phyloP scores from a whole-genome alignment of 2,329 filamentous ascomycete genomes.

The Ceratocystis huliohia region DNA sequence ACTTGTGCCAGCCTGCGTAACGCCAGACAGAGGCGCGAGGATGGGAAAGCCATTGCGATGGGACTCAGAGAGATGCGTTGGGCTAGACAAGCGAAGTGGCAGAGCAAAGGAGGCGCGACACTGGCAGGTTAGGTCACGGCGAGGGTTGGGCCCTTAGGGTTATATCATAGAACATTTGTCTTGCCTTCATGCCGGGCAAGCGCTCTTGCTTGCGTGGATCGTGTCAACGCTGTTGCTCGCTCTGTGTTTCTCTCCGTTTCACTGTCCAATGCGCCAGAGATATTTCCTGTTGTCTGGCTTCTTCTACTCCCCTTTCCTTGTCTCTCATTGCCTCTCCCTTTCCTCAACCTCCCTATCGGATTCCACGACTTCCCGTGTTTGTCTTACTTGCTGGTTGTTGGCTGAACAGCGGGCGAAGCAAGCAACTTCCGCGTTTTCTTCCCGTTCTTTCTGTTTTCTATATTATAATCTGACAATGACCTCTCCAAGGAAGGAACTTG shows the following conservation, averaged over 20 bases:
- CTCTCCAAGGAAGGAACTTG: background rate
- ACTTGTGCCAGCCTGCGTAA: background rate
- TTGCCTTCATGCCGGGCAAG: background rate
- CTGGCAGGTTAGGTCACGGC: too few relatives aligned
- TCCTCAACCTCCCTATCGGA: background rate
- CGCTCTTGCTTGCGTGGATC: background rate
- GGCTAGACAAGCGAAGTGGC: too few relatives aligned
- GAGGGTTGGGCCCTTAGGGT: background rate
- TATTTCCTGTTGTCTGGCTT: too few relatives aligned
- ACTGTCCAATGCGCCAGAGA: too few relatives aligned
- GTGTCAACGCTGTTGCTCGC: background rate
- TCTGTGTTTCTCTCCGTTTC: background rate
- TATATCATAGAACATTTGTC: background rate
- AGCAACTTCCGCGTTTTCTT: background rate
- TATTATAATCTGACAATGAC: too few relatives aligned
- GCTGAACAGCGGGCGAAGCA: background rate
- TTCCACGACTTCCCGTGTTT: constrained; percentile 4
- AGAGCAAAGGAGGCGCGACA: too few relatives aligned
- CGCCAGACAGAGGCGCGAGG: background rate
- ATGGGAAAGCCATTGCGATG: background rate
- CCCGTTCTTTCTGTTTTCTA: too few relatives aligned
- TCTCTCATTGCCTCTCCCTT: background rate
- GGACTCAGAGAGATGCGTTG: too few relatives aligned
- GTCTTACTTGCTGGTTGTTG: background rate
- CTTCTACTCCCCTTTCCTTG: background rate